Percentiles rank a stretch among this genome's conserved stretches.
phyloP scores from a whole-genome alignment of 2,329 filamentous ascomycete genomes.

The Clonostachys rhizophaga region DNA sequence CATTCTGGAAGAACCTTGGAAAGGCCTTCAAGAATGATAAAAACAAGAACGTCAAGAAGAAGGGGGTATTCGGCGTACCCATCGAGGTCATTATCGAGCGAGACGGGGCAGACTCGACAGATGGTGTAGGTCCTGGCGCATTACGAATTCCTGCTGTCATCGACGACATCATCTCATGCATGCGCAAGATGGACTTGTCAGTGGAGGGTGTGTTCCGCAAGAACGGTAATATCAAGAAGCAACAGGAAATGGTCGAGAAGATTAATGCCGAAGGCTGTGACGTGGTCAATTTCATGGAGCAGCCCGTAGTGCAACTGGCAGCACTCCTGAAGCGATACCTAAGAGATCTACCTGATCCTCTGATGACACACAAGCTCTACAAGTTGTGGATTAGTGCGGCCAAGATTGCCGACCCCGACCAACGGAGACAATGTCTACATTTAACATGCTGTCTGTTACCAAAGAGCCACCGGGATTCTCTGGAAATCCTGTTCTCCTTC shows the following conservation, averaged over 20 bases:
- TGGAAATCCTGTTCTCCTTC: slow-evolving; percentile 95
- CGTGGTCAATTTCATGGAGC: slow-evolving; percentile 77
- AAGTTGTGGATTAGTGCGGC: slow-evolving; percentile 85
- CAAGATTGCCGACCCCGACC: slow-evolving; percentile 78
- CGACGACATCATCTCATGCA: slow-evolving; percentile 90
- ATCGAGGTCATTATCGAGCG: slow-evolving; percentile 86
- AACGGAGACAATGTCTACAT: slow-evolving; percentile 80
- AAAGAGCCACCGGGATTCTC: slow-evolving; percentile 85
- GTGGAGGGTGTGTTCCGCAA: slow-evolving; percentile 98
- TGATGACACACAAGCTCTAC: slow-evolving; percentile 94
- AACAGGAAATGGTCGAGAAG: slow-evolving; percentile 78
- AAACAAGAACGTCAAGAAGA: slow-evolving; percentile 76
- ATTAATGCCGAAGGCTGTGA: slow-evolving; percentile 86
- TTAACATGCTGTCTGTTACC: slow-evolving; percentile 88
- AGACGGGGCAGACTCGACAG: slow-evolving; percentile 95
- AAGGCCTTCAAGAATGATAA: slow-evolving; percentile 92
- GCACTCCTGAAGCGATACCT: slow-evolving; percentile 94
- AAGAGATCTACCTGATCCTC: slow-evolving; percentile 86
- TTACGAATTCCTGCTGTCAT: slow-evolving; percentile 88
- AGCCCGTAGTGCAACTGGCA: slow-evolving; percentile 90
- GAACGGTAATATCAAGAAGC: slow-evolving; percentile 95
- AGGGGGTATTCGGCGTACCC: slow-evolving; percentile 87
- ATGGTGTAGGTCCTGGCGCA: slow-evolving; percentile 88
- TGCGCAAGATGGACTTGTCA: slow-evolving; percentile 98
- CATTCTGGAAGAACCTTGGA: slow-evolving; percentile 97